Base-by-base conservation (phyloP, 2,329 filamentous ascomycete species). In the Colletotrichum lentis region DNA sequence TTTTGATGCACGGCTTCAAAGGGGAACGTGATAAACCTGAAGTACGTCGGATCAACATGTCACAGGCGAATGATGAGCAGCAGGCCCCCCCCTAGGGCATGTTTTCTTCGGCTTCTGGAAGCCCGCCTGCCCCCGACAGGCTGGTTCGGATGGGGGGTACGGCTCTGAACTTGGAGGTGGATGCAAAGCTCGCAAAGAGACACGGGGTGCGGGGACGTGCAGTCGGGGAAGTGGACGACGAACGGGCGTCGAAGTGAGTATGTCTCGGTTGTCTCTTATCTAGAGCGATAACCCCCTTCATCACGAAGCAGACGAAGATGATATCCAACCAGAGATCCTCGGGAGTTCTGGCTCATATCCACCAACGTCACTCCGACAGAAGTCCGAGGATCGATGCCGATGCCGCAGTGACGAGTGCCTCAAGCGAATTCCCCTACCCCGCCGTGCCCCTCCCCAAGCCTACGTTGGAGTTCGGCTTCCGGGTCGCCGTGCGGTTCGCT, bases 401-500 rank as follows among this genome's bases (percentile, higher is more conserved):
- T 12, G 12, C 39, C 0, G 27, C 16, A 5, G 18, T 43, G 20
- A 22, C n/a, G 24, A 22, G 7, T 20, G 7, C 4, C 6, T 3
- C 20, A 18, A 39, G 2, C 16, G 11, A 37, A 2, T 61, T 81
- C 41, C 78, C 80, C 5, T 78, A 80, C 68, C 80, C 81, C 22
- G 72, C 75, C 37, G 70, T 82, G 43, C 76, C 77, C 1, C 78
- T 85, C 50, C 81, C 83, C 4, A 78, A 79, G 72, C 82, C 83
- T 2, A 77, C 75, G 43, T 77, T 84, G 55, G 79, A 80, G 56
- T 82, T 84, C 49, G 82, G 84, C 70, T 83, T 85, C 69, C 81
- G 82, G 52, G 80, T 85, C 70, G 80, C 80, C 24, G 80, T 84
- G 7, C 74, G 16, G 0, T 35, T 63, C 3, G 49, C 20, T 5